A percentile compares a stretch with the other conserved stretches of the same genome.
phyloP scores from a whole-genome alignment of 2,329 filamentous ascomycete genomes.

The Ophiocordyceps camponoti-saundersi region DNA sequence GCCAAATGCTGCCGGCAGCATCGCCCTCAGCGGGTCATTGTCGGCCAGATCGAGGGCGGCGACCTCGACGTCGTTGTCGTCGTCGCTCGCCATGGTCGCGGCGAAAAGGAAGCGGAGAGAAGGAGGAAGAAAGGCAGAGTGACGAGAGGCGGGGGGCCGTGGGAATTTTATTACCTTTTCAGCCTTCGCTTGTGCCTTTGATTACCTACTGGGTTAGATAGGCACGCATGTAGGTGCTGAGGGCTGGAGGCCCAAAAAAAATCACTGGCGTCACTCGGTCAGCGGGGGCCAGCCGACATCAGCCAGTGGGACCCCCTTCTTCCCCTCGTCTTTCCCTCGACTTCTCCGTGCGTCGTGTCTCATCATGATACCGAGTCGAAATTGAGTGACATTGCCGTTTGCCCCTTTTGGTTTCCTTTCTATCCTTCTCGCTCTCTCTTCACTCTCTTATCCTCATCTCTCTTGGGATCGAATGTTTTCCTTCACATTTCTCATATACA shows the following conservation, averaged over 20 bases:
- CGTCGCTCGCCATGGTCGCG: neutral
- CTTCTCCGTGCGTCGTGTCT: neutral
- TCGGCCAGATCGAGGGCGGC: constrained; percentile 38
- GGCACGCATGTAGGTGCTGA: too few species aligned
- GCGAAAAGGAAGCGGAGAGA: neutral
- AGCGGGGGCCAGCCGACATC: constrained; percentile 1
- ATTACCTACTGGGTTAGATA: too few species aligned
- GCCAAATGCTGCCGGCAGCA: constrained; percentile 71
- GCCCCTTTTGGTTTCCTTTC: neutral
- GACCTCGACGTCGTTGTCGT: constrained; percentile 38
- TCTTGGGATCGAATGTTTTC: neutral
- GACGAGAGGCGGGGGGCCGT: constrained; percentile 1
- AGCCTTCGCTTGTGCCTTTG: constrained; percentile 3
- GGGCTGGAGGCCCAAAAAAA: constrained; percentile 2
- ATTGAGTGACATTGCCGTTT: neutral
- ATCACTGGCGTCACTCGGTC: constrained; percentile 3
- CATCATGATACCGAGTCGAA: neutral
- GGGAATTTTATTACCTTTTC: constrained; percentile 5
- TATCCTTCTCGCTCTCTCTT: neutral
- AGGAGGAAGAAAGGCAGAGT: neutral
- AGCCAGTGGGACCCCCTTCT: neutral
- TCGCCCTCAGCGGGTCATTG: constrained; percentile 58
- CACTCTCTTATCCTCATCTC: neutral
- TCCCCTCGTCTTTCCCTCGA: neutral
- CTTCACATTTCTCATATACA: too few species aligned